These are phyloP conservation scores for Anthoceros angustus DNA, from an alignment of 225 moss, liverwort and hornwort genomes.

Conservation along the genomic window DNA sequence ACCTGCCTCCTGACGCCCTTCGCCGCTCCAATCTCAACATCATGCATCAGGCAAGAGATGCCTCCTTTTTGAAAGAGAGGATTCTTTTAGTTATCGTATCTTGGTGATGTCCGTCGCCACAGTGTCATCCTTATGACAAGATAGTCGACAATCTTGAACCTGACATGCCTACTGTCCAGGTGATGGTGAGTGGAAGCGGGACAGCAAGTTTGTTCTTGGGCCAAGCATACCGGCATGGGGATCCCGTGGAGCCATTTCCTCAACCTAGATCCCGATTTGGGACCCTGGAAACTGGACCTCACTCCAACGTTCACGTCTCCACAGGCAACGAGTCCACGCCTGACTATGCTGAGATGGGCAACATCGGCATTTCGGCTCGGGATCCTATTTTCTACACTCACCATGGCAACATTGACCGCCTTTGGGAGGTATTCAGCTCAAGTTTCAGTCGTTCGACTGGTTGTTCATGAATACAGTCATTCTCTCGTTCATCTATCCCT, in stretches of 20 bases:
- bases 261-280: background rate
- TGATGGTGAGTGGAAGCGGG: background rate
- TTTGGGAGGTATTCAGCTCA: background rate
- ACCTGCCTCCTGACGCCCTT: background rate
- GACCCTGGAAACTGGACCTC: background rate
- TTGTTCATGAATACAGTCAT: background rate
- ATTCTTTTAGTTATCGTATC: too few species aligned
- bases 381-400: background rate
- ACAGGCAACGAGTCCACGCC: background rate
- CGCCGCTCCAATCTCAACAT: background rate
- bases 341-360: background rate
- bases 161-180: background rate
- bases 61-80: background rate
- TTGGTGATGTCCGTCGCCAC: background rate
- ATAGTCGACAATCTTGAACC: too few species aligned
- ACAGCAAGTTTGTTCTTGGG: background rate
- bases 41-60: background rate
- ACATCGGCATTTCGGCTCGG: background rate
- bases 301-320: background rate
- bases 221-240: background rate
- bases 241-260: background rate
- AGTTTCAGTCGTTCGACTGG: background rate
- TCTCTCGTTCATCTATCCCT: too few species aligned
- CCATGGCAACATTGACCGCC: slow-evolving; percentile 5
- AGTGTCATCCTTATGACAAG: background rate